Base-by-base conservation (phyloP, 140 eudicot species). In the Cichorium intybus region DNA sequence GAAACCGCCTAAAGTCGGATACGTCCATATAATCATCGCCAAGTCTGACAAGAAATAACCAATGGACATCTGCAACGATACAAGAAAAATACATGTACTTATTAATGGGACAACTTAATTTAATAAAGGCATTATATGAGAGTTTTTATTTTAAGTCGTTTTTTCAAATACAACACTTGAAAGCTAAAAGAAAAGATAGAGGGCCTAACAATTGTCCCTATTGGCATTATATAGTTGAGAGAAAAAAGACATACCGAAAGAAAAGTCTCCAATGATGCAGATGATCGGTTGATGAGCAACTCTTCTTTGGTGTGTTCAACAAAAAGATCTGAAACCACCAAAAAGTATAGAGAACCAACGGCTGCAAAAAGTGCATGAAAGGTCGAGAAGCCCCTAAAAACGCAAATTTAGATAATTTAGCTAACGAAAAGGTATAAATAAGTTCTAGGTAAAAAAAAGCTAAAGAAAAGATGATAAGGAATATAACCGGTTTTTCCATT, bases 31-130 rank as follows among this genome's bases (percentile, higher is more conserved):
- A n/a, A n/a, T n/a, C n/a, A n/a, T n/a, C n/a, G n/a, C n/a, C n/a
- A n/a, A n/a, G n/a, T n/a, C n/a, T n/a, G n/a, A n/a, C n/a, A n/a
- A 41, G 64, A 88, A 88, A 73, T 88, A 88, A 27, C 96, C 96
- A 56, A 78, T 72, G 18, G 96, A 88, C 10, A 88, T 72, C 96
- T 88, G 90, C 43, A 72, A 18, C 46, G 51, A 46, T 55, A 70
- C 46, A 66, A 59, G 24, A 43, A 76, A 33, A 64, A 21, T n/a
- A 62, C 9, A 33, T 52, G 15, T 24, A 24, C 34, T n/a, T n/a
- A n/a, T 35, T 61, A 34, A 71, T 41, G 45, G 37, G 34, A 71
- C 43, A 24, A 24, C 16, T n/a, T n/a, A n/a, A n/a, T n/a, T n/a
- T n/a, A n/a, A n/a, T n/a, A n/a, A n/a, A n/a, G n/a, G n/a, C n/a